Conservation (phyloP, 306 rosid species). For the Gillenia trifoliata region DNA sequence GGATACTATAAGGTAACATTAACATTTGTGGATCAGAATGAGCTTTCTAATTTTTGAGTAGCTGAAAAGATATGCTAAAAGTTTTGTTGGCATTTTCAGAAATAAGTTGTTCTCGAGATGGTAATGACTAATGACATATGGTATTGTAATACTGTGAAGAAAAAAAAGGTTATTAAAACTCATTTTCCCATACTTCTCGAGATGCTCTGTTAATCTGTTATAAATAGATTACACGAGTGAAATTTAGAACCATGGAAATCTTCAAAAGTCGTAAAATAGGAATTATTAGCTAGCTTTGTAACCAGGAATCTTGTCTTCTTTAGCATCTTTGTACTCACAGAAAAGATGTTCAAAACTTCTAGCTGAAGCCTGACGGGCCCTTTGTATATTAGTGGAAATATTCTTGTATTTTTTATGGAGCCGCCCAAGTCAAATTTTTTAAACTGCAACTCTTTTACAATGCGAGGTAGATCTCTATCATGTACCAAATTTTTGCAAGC, state of each 20-base stretch:
- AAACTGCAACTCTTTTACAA: background rate
- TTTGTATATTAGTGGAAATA: background rate
- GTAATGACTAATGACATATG: background rate
- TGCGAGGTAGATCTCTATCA: conserved; percentile 19
- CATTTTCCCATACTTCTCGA: background rate
- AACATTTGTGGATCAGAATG: background rate
- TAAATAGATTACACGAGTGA: background rate
- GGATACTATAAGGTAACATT: conserved; percentile 85
- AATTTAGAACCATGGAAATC: background rate
- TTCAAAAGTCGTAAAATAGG: background rate
- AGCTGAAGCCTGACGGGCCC: too few relatives aligned
- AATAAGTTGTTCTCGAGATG: too few relatives aligned
- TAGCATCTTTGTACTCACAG: background rate
- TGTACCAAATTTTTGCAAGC: background rate
- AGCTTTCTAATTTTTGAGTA: background rate
- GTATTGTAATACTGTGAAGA: background rate
- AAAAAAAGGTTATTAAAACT: background rate
- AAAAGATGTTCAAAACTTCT: background rate
- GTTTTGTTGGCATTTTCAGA: background rate
- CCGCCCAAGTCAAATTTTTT: background rate
- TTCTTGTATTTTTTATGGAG: background rate
- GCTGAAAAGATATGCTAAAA: background rate
- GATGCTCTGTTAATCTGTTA: background rate
- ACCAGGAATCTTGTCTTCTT: background rate
- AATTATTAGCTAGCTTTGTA: background rate